These are phyloP conservation scores for Moricandia moricandioides DNA, from an alignment of 345 rosid species.

Conservation along the genomic window DNA sequence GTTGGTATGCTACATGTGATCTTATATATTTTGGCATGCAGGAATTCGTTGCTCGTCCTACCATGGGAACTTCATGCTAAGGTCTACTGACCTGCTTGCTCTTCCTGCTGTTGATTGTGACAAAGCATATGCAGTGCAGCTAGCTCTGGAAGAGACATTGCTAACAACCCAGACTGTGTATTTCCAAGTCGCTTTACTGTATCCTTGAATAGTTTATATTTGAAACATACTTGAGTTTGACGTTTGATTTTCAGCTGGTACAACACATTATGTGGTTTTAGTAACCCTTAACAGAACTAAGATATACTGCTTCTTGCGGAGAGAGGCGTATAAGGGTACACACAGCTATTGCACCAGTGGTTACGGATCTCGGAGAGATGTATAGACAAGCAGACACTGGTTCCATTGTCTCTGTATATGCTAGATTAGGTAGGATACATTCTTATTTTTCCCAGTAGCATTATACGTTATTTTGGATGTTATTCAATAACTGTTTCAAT, in stretches of 20 bases:
- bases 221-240: constrained; percentile 17
- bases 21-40: constrained; percentile 40
- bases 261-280: constrained; percentile 9
- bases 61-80: constrained; percentile 98
- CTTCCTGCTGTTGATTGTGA: constrained; percentile 99
- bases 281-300: constrained; percentile 57
- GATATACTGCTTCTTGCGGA: constrained; percentile 99
- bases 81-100: constrained; percentile 90
- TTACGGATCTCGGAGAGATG: constrained; percentile 92
- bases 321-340: constrained; percentile 99
- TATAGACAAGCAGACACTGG: constrained; percentile 92
- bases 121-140: constrained; percentile 97
- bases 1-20: constrained; percentile 25
- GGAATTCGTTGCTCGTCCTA: constrained; percentile 90
- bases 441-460: constrained; percentile 6
- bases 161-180: constrained; percentile 81
- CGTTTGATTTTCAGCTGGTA: constrained; percentile 17
- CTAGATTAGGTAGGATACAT: constrained; percentile 69
- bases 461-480: constrained; percentile 14
- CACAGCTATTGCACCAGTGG: constrained; percentile 88
- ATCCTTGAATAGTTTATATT: constrained; percentile 55
- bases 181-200: constrained; percentile 98
- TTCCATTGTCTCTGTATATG: constrained; percentile 76
- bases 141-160: constrained; percentile 86
- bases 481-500: constrained; percentile 20